phyloP scores from a whole-genome alignment of 208 protist species.

The Leishmania turanica region DNA sequence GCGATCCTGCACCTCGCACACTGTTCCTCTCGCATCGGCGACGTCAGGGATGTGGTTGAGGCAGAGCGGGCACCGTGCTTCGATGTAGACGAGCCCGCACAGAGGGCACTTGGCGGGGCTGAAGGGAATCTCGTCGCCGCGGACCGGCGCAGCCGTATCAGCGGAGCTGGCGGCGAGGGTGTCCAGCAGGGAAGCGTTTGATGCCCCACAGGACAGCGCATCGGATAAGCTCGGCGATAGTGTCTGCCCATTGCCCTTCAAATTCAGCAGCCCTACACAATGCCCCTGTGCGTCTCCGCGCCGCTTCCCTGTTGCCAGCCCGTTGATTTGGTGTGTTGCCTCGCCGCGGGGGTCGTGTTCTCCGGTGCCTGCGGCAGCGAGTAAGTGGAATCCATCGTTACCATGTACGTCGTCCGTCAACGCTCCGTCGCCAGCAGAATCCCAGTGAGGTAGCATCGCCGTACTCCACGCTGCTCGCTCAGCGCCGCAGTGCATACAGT shows the following conservation, averaged over 20 bases:
- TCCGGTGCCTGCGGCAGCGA: not conserved
- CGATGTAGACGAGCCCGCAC: constrained; percentile 72
- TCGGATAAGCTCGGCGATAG: not conserved
- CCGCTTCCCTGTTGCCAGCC: not conserved
- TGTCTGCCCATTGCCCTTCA: not conserved
- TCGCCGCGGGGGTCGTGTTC: not conserved
- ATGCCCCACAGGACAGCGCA: not conserved
- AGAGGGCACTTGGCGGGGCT: constrained; percentile 56
- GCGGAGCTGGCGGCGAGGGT: not conserved
- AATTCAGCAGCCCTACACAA: not conserved
- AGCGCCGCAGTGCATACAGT: constrained; percentile 77
- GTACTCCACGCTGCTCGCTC: constrained; percentile 22
- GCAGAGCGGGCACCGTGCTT: constrained; percentile 76
- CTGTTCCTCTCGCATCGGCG: constrained; percentile 47
- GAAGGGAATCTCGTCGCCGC: constrained; percentile 52
- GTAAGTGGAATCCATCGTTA: not conserved
- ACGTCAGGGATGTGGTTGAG: constrained; percentile 44
- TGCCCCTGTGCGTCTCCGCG: not conserved
- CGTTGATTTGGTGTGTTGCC: not conserved
- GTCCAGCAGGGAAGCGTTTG: not conserved
- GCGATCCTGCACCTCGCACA: constrained; percentile 54
- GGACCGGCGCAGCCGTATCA: not conserved
- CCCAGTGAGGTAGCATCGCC: constrained; percentile 3
- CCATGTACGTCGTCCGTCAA: not conserved
- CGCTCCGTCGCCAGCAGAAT: not conserved